A percentile compares a stretch with the other conserved stretches of the same genome.
Conservation (phyloP, 495 filamentous ascomycete species). For the Chaetomidium leptoderma region DNA sequence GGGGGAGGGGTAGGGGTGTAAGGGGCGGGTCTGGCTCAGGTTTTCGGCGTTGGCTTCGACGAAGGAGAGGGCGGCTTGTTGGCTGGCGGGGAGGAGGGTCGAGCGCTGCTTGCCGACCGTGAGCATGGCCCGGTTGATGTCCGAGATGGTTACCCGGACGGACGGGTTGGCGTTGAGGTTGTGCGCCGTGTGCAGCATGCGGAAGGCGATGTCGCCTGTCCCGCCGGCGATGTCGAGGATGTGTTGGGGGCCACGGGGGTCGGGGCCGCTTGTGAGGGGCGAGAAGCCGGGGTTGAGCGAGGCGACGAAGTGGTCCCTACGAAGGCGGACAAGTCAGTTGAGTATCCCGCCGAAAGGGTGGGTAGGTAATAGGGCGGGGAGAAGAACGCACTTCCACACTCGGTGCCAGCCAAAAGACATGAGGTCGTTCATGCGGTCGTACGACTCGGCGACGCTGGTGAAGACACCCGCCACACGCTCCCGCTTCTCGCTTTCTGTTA, state of each 20-base stretch:
- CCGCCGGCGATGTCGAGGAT: slow-evolving; percentile 98
- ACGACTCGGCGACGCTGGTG: slow-evolving; percentile 85
- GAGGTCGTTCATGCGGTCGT: slow-evolving; percentile 97
- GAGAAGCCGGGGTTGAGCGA: slow-evolving; percentile 80
- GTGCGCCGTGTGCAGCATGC: slow-evolving; percentile 85
- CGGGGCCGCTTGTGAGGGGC: slow-evolving; percentile 38
- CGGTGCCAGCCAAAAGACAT: slow-evolving; percentile 98
- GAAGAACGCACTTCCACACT: slow-evolving; percentile 77
- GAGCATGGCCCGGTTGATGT: slow-evolving; percentile 95
- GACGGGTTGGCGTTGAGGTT: slow-evolving; percentile 72
- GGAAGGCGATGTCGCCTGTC: slow-evolving; percentile 97
- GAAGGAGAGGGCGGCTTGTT: slow-evolving; percentile 59
- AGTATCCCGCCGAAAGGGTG: too few relatives aligned
- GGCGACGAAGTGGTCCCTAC: slow-evolving; percentile 84
- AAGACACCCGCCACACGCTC: slow-evolving; percentile 76
- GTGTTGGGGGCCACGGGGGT: slow-evolving; percentile 48
- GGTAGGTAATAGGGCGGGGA: too few relatives aligned
- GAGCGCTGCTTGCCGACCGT: slow-evolving; percentile 78
- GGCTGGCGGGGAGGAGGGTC: slow-evolving; percentile 36
- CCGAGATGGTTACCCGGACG: slow-evolving; percentile 80
- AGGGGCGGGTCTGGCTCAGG: slow-evolving; percentile 39
- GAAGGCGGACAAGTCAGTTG: too few relatives aligned
- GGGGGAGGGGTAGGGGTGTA: slow-evolving; percentile 9
- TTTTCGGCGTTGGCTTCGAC: slow-evolving; percentile 87
- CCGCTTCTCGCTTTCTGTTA: slow-evolving; percentile 74